phyloP scores from a whole-genome alignment of 208 protist species.

The Angomonas ambiguus region DNA sequence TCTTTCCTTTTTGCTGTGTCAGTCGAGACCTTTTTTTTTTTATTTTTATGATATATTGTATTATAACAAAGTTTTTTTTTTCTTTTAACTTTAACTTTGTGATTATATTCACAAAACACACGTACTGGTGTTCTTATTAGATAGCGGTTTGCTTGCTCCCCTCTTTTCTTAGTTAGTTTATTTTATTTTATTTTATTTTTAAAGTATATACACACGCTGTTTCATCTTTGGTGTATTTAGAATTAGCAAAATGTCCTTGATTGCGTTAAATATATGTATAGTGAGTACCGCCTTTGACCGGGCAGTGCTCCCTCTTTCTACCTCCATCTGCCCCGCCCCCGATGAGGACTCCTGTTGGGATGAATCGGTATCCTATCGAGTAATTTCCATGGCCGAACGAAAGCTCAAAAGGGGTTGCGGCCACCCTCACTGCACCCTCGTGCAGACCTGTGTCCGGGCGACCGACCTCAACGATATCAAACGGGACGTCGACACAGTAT shows the following conservation, averaged over 20 bases:
- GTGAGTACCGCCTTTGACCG: slow-evolving; percentile 62
- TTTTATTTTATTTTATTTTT: slow-evolving; percentile 12
- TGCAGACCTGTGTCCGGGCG: slow-evolving; percentile 55
- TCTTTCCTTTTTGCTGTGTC: too few relatives aligned
- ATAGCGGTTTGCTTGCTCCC: too few relatives aligned
- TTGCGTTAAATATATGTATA: slow-evolving; percentile 69
- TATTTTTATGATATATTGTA: too few relatives aligned
- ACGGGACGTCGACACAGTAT: slow-evolving; percentile 35
- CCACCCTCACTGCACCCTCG: slow-evolving; percentile 71
- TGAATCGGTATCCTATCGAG: slow-evolving; percentile 35
- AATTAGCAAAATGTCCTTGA: slow-evolving; percentile 56
- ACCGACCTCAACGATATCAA: slow-evolving; percentile 42
- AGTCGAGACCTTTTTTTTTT: too few relatives aligned
- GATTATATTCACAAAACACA: too few relatives aligned
- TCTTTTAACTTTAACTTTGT: slow-evolving; percentile 11
- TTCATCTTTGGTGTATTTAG: neutral
- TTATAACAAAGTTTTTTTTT: slow-evolving; percentile 13
- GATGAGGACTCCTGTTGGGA: slow-evolving; percentile 32
- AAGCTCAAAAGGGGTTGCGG: slow-evolving; percentile 40
- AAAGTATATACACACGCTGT: neutral
- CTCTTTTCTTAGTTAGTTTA: slow-evolving; percentile 7
- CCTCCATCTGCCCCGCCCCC: slow-evolving; percentile 40
- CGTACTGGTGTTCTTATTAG: too few relatives aligned
- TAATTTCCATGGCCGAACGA: slow-evolving; percentile 49
- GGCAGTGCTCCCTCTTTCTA: slow-evolving; percentile 61